Conservation (phyloP, 192 early-diverging fungal species). For the Coemansia aciculifera region DNA sequence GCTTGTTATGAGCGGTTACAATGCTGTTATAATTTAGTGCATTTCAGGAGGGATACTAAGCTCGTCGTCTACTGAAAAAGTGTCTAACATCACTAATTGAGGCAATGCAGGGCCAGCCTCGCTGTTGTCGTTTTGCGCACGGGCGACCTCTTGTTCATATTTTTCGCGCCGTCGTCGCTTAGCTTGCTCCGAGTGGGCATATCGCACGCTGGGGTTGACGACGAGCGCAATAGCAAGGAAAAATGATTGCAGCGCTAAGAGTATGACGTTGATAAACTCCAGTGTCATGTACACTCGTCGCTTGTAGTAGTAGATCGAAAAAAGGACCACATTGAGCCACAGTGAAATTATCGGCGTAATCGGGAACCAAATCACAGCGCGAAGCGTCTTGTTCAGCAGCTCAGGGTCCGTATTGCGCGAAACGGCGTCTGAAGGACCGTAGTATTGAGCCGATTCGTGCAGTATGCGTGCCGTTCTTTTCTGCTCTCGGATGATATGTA, state of each 20-base stretch:
- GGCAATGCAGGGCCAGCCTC: neutral
- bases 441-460: constrained; percentile 1
- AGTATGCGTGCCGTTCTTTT: constrained; percentile 11
- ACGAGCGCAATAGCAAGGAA: constrained; percentile 33
- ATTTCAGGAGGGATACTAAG: neutral
- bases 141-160: neutral
- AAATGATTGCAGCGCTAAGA: constrained; percentile 38
- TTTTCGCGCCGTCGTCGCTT: neutral
- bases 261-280: constrained; percentile 28
- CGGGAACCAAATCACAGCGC: constrained; percentile 42
- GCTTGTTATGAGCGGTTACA: neutral
- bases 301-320: constrained; percentile 27
- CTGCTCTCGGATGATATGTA: constrained; percentile 25
- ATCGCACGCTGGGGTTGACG: constrained; percentile 31
- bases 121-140: neutral
- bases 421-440: constrained; percentile 5
- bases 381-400: constrained; percentile 27
- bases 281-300: constrained; percentile 14
- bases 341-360: constrained; percentile 39
- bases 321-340: constrained; percentile 35
- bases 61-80: neutral
- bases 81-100: neutral
- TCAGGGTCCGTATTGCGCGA: constrained; percentile 4
- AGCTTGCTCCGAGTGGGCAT: neutral
- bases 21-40: neutral